phyloP scores from a whole-genome alignment of 2,329 filamentous ascomycete species.

The Rhytidhysteron rufulum region DNA sequence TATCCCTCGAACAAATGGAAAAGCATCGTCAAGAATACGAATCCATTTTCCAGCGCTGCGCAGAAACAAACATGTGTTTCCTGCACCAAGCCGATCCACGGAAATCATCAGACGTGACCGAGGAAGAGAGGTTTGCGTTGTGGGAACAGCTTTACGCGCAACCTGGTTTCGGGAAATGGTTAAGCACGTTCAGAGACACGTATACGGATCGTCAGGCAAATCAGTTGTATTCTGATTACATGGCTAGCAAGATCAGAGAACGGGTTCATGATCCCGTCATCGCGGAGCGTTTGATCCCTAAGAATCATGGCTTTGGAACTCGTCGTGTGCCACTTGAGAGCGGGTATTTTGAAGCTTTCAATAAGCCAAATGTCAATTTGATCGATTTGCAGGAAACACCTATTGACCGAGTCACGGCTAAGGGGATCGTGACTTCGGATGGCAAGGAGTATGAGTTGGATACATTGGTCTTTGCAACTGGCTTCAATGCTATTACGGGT shows the following conservation, averaged over 20 bases:
- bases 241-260: slow-evolving; percentile 36
- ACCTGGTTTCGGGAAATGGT: slow-evolving; percentile 19
- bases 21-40: slow-evolving; percentile 41
- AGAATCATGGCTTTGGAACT: slow-evolving; percentile 38
- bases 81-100: slow-evolving; percentile 49
- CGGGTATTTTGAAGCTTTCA: slow-evolving; percentile 39
- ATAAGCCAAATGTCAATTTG: slow-evolving; percentile 33
- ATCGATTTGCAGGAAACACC: slow-evolving; percentile 34
- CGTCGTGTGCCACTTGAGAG: slow-evolving; percentile 39
- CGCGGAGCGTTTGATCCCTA: slow-evolving; percentile 39
- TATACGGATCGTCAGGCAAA: slow-evolving; percentile 35
- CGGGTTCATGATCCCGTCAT: slow-evolving; percentile 34
- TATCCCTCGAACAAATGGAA: slow-evolving; percentile 41
- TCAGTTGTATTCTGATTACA: slow-evolving; percentile 41
- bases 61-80: slow-evolving; percentile 52
- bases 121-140: slow-evolving; percentile 9
- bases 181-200: slow-evolving; percentile 27
- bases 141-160: slow-evolving; percentile 18
- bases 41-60: slow-evolving; percentile 47
- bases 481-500: slow-evolving; percentile 36
- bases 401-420: slow-evolving; percentile 25
- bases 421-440: slow-evolving; percentile 35
- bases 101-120: slow-evolving; percentile 19
- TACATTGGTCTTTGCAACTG: slow-evolving; percentile 40
- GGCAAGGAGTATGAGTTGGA: slow-evolving; percentile 34